Evolutionary conservation across 441 rosid genomes (phyloP).

Genomic region (Populus hybrid): DNA sequence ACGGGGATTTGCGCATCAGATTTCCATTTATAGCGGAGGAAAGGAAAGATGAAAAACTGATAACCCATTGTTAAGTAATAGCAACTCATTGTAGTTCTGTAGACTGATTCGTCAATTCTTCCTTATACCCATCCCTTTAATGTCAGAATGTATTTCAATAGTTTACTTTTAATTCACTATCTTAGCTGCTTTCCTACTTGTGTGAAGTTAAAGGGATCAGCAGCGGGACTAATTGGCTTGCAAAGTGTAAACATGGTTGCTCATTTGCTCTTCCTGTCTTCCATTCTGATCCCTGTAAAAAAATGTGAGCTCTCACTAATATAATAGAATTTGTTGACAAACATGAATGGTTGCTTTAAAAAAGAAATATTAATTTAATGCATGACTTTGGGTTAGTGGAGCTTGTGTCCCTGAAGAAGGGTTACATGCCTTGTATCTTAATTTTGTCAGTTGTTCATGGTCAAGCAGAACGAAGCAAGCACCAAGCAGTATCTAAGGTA

Average conservation of each 20-base stretch:
- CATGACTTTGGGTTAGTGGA: background rate
- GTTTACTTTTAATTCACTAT: too few species aligned
- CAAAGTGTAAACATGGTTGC: background rate
- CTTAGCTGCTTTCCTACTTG: background rate
- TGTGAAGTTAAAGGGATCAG: background rate
- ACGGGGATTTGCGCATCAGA: background rate
- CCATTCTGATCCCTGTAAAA: background rate
- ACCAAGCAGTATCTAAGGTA: background rate
- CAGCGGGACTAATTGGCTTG: background rate
- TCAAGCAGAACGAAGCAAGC: background rate
- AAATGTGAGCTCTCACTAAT: background rate
- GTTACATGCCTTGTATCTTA: background rate
- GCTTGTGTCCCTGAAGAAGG: background rate
- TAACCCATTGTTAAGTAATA: too few species aligned
- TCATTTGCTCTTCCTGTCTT: background rate
- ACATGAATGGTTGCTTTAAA: background rate
- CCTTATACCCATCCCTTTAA: too few species aligned
- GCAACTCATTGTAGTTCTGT: too few species aligned
- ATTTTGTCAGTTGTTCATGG: background rate
- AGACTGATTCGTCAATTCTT: too few species aligned
- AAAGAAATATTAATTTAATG: background rate
- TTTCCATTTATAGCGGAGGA: background rate
- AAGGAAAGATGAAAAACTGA: too few species aligned
- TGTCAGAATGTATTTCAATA: background rate
- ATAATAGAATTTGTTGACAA: background rate